Base-by-base conservation (phyloP, 2,329 filamentous ascomycete genomes). In the Rachicladosporium sp. region DNA sequence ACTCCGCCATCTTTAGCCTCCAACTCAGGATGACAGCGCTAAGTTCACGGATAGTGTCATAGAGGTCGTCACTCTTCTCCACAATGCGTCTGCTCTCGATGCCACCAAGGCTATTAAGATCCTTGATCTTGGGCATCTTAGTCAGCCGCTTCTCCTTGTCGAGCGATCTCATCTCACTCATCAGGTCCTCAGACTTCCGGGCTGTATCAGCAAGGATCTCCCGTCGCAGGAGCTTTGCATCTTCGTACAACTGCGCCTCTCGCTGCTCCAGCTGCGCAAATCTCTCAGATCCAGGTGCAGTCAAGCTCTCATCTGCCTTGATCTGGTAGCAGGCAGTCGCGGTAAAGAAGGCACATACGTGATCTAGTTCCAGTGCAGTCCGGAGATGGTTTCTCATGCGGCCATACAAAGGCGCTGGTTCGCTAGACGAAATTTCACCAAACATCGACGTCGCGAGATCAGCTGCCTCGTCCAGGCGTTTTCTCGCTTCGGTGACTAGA, bases 281-380 rank as follows among this genome's bases (percentile, higher is more conserved):
- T 10, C 80, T 73, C 1, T 78, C 75, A 0, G 82, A 84, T 4
- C 77, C 76, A 1, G 79, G 75, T 13, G 65, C 55, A 0, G 79
- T 86, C 50, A 80, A 63, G 1, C 73, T 67, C 33, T 73, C 59
- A 41, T 88, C 75, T 1, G 76, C 74, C 54, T 88, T 91, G 45
- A 93, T 82, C 53, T 94, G 85, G 54, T 78, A 95, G 49, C 80
- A 79, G 0, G 79, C 81, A 49, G 87, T 94, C 9, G 80, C 86
- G 19, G 80, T 80, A 54, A 93, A 94, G 62, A 95, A 95, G 1
- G 76, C 70, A 23, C 81, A 85, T 47, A 80, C 78, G 56, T 95
- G 89, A 44, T 89, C 73, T 33, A 93, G 61, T 54, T 93, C 86
- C 11, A 94, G 66, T 2, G 83, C 78, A 13, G 69, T 71, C 8